A percentile compares a stretch with the other conserved stretches of the same genome.
These are phyloP conservation scores for Aquilaria agallochum DNA, from an alignment of 441 rosid genomes.

Conservation along the genomic window DNA sequence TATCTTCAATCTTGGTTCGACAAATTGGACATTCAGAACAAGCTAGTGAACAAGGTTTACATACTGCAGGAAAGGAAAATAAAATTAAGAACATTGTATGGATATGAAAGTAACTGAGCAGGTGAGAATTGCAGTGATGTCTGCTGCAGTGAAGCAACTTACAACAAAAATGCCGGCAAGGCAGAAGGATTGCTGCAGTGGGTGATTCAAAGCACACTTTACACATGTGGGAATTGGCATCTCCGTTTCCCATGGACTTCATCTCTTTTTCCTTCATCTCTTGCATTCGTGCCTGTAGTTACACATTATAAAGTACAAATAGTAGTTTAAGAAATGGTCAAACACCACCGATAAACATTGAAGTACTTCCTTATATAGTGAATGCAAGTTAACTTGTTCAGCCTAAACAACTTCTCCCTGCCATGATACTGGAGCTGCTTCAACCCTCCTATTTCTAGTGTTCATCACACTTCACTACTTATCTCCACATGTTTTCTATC, in stretches of 20 bases:
- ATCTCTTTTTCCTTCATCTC: slow-evolving; percentile 95
- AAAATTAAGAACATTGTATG: slow-evolving; percentile 1
- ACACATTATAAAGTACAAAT: slow-evolving; percentile 1
- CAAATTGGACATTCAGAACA: slow-evolving; percentile 98
- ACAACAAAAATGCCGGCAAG: slow-evolving; percentile 98
- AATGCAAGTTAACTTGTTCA: no score
- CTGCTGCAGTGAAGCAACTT: slow-evolving; percentile 30
- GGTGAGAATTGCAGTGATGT: slow-evolving; percentile 1
- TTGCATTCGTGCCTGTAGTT: slow-evolving; percentile 84
- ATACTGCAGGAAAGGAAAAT: slow-evolving; percentile 53
- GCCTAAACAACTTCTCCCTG: no score
- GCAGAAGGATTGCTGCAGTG: slow-evolving; percentile 95
- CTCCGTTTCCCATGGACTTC: slow-evolving; percentile 63
- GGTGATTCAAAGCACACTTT: slow-evolving; percentile 94
- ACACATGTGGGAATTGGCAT: slow-evolving; percentile 85
- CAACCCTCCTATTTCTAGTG: no score
- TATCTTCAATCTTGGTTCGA: slow-evolving; percentile 87
- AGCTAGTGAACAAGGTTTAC: slow-evolving; percentile 96
- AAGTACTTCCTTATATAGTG: no score
- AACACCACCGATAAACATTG: no score
- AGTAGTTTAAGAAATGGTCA: not conserved
- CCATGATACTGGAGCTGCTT: no score
- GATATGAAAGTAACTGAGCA: not conserved
- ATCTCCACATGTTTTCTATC: no score
- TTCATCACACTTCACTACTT: no score